Evolutionary conservation across 2,329 filamentous ascomycete genomes (phyloP).

Genomic region (Aspergillus pseudoglaucus): DNA sequence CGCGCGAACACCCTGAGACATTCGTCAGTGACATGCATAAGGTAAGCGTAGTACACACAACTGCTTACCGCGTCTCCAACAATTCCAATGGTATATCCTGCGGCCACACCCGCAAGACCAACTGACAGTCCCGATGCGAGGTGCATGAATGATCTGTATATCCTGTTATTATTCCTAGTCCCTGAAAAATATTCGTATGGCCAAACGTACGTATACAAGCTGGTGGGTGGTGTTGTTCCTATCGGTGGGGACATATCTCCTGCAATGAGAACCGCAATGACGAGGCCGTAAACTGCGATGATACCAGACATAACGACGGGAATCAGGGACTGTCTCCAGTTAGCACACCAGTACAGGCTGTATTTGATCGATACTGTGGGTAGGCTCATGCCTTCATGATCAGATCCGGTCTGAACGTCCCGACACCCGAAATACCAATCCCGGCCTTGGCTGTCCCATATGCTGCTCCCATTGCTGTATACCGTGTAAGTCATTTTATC

Average conservation of each 20-base stretch:
- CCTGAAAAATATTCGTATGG: constrained; percentile 9
- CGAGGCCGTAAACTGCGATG: constrained; percentile 94
- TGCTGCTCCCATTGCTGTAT: constrained; percentile 57
- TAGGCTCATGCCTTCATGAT: constrained; percentile 57
- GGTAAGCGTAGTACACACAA: not conserved
- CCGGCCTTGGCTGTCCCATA: constrained; percentile 64
- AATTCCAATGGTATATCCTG: constrained; percentile 92
- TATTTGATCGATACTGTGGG: not conserved
- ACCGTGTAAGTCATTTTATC: constrained; percentile 13
- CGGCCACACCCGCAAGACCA: constrained; percentile 84
- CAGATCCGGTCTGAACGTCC: constrained; percentile 59
- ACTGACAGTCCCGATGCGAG: constrained; percentile 85
- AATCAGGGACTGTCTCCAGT: constrained; percentile 40
- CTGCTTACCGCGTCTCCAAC: constrained; percentile 75
- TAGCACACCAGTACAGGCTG: constrained; percentile 9
- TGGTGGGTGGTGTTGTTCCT: constrained; percentile 57
- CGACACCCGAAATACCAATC: constrained; percentile 61
- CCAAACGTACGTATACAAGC: constrained; percentile 66
- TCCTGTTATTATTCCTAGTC: constrained; percentile 13
- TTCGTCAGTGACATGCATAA: constrained; percentile 14
- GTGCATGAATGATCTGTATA: constrained; percentile 76
- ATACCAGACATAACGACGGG: constrained; percentile 91
- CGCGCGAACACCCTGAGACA: constrained; percentile 64
- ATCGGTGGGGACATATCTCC: constrained; percentile 72
- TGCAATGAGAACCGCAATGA: constrained; percentile 92